These are phyloP conservation scores for Epichloe brachyelytri DNA, from an alignment of 2,329 filamentous ascomycete species.

Conservation along the genomic window DNA sequence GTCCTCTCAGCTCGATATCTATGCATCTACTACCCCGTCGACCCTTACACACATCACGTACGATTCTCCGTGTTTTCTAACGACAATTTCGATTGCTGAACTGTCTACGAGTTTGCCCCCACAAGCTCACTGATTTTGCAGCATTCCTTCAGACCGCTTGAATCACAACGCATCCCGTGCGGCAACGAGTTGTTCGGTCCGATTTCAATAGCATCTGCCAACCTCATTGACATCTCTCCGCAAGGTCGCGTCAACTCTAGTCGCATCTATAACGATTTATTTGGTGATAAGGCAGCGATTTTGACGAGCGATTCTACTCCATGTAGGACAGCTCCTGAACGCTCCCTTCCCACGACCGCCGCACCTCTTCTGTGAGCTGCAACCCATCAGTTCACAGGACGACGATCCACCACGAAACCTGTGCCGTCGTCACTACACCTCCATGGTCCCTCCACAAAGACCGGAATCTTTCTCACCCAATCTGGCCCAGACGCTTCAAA, in stretches of 20 bases:
- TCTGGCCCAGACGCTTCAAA: slow-evolving; percentile 44
- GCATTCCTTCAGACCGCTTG: slow-evolving; percentile 9
- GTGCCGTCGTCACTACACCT: slow-evolving; percentile 25
- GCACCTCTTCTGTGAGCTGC: slow-evolving; percentile 18
- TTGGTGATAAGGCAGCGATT: slow-evolving; percentile 5
- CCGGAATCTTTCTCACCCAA: slow-evolving; percentile 52
- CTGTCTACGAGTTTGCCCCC: slow-evolving; percentile 10
- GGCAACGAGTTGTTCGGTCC: background rate
- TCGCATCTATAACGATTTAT: background rate
- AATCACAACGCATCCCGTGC: background rate
- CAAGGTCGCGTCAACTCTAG: background rate
- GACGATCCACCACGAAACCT: slow-evolving; percentile 20
- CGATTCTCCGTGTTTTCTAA: background rate
- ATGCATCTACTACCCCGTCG: slow-evolving; percentile 9
- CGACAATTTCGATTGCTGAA: slow-evolving; percentile 9
- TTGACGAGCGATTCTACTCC: slow-evolving; percentile 9
- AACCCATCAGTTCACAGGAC: slow-evolving; percentile 23
- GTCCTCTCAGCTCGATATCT: slow-evolving; percentile 17
- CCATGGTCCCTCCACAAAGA: slow-evolving; percentile 48
- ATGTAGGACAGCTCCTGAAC: slow-evolving; percentile 22
- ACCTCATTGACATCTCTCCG: background rate
- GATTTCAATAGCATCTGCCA: background rate
- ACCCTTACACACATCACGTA: slow-evolving; percentile 2
- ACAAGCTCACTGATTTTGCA: slow-evolving; percentile 13
- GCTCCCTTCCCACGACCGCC: slow-evolving; percentile 15